Conservation (phyloP, 2,329 filamentous ascomycete genomes). For the Aspergillus flavus region DNA sequence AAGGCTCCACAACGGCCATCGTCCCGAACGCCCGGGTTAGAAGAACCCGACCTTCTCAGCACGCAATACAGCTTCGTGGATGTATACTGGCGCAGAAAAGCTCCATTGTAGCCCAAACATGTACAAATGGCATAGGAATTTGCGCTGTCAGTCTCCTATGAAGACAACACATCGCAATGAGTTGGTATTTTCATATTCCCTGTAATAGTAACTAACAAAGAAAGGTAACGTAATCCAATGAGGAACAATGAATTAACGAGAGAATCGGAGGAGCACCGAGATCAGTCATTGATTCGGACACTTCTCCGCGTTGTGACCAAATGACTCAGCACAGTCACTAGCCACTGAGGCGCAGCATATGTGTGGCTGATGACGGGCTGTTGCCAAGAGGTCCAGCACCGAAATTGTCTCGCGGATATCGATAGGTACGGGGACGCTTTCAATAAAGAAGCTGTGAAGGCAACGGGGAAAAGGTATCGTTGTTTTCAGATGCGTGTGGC, state of each 20-base stretch:
- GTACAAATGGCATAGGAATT: background rate
- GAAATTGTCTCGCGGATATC: background rate
- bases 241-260: slow-evolving; percentile 3
- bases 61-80: background rate
- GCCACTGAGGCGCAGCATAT: background rate
- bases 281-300: background rate
- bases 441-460: background rate
- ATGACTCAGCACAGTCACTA: background rate
- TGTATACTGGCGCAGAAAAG: background rate
- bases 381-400: background rate
- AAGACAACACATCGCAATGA: background rate
- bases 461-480: background rate
- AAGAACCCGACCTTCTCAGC: background rate
- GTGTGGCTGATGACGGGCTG: background rate
- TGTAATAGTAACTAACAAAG: too few species aligned
- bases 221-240: background rate
- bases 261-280: slow-evolving; percentile 5
- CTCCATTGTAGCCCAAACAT: background rate
- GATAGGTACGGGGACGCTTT: background rate
- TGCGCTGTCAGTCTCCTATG: background rate
- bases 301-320: background rate
- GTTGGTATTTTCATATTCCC: background rate
- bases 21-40: background rate
- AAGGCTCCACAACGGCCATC: slow-evolving; percentile 12
- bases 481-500: background rate